phyloP scores from a whole-genome alignment of 2,329 filamentous ascomycete genomes.

The Botrytis paeoniae region DNA sequence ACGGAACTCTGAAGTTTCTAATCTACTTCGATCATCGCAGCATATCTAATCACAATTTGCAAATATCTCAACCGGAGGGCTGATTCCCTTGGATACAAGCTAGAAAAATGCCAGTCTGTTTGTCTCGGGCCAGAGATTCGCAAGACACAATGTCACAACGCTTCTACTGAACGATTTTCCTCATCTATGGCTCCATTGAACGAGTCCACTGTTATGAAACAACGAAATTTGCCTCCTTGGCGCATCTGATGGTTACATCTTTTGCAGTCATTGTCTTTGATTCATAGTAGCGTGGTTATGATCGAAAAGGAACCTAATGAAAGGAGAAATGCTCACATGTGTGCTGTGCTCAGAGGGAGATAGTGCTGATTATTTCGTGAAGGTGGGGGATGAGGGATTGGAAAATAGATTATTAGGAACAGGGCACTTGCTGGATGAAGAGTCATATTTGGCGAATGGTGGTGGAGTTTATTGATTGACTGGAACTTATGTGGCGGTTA shows the following conservation, averaged over 20 bases:
- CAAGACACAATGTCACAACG: too few species aligned
- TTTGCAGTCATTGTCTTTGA: not conserved
- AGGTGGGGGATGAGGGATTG: too few species aligned
- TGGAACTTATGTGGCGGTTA: not conserved
- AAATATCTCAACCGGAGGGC: not conserved
- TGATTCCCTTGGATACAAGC: not conserved
- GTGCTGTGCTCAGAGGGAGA: not conserved
- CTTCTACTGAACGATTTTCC: too few species aligned
- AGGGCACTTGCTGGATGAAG: not conserved
- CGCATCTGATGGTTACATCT: not conserved
- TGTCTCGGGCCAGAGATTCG: too few species aligned
- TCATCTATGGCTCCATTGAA: too few species aligned
- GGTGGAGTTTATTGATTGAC: not conserved
- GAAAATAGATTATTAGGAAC: too few species aligned
- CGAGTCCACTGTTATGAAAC: too few species aligned
- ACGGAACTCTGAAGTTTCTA: not conserved
- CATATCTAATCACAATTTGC: not conserved
- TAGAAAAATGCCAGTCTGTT: too few species aligned
- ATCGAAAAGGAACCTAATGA: not conserved
- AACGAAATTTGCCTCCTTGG: too few species aligned
- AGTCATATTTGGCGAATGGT: not conserved
- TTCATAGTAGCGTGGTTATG: not conserved
- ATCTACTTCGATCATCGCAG: not conserved
- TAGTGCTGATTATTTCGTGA: not conserved
- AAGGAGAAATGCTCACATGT: not conserved